phyloP scores from a whole-genome alignment of 2,329 filamentous ascomycete genomes.

The Aureobasidium zeae region DNA sequence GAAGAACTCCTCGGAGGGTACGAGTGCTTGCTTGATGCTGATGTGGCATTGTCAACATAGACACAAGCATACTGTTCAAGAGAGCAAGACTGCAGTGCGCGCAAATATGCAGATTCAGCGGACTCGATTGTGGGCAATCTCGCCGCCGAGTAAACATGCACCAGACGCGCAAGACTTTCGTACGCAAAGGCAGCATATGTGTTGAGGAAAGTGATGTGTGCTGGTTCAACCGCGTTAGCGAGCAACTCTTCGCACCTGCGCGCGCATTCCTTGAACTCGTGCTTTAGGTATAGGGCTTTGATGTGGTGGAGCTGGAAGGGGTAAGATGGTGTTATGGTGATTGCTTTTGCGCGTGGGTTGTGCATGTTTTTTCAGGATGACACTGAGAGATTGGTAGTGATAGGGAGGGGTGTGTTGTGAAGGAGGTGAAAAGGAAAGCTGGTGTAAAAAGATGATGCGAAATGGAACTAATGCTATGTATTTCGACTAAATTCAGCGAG shows the following conservation, averaged over 20 bases:
- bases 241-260: slow-evolving; percentile 25
- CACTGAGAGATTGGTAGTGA: too few species aligned
- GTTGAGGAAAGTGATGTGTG: slow-evolving; percentile 24
- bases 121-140: slow-evolving; percentile 35
- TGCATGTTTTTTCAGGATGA: too few species aligned
- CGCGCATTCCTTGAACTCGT: slow-evolving; percentile 26
- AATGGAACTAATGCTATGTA: too few species aligned
- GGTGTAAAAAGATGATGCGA: too few species aligned
- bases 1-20: too few species aligned
- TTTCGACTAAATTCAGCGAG: too few species aligned
- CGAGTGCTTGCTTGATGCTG: too few species aligned
- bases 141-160: slow-evolving; percentile 38
- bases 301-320: slow-evolving; percentile 23
- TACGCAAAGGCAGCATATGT: slow-evolving; percentile 41
- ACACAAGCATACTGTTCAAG: not conserved
- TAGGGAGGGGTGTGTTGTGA: too few species aligned
- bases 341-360: too few species aligned
- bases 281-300: slow-evolving; percentile 24
- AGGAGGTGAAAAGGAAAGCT: too few species aligned
- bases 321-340: not conserved
- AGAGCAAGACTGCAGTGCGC: slow-evolving; percentile 23
- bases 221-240: slow-evolving; percentile 25
- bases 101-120: slow-evolving; percentile 33
- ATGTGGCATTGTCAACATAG: too few species aligned
- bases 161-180: slow-evolving; percentile 38